Conservation (phyloP, 2,329 filamentous ascomycete genomes). For the Aspergillus tamarii region DNA sequence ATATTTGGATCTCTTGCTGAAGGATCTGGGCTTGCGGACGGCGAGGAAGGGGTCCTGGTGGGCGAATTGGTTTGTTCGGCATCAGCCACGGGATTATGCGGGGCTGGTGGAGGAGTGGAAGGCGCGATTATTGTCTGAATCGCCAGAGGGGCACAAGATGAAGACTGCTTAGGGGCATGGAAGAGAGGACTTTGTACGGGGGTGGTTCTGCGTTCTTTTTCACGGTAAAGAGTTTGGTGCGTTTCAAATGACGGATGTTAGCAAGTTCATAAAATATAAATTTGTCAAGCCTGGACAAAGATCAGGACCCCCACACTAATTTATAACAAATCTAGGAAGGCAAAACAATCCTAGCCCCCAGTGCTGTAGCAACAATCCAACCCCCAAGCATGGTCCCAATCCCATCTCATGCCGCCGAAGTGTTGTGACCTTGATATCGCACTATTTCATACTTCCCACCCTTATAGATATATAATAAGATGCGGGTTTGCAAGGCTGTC, state of each 20-base stretch:
- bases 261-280: no score
- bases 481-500: no score
- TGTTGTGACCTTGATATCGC: no score
- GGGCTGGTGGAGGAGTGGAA: background rate
- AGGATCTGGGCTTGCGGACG: background rate
- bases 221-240: background rate
- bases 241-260: background rate
- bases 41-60: background rate
- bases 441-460: no score
- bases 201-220: background rate
- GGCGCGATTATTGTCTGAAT: background rate
- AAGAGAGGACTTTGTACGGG: background rate
- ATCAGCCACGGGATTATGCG: background rate
- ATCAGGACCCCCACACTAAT: no score
- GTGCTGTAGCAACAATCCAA: no score
- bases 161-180: background rate
- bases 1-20: background rate
- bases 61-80: background rate
- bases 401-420: no score
- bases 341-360: no score
- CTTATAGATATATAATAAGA: no score
- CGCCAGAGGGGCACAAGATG: background rate
- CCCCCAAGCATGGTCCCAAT: no score
- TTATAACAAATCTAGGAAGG: no score
- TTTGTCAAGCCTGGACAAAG: no score